A percentile compares a stretch with the other conserved stretches of the same genome.
These are phyloP conservation scores for Wolfiporia cocos DNA, from an alignment of 1,284 basidiomycete species.

Conservation along the genomic window DNA sequence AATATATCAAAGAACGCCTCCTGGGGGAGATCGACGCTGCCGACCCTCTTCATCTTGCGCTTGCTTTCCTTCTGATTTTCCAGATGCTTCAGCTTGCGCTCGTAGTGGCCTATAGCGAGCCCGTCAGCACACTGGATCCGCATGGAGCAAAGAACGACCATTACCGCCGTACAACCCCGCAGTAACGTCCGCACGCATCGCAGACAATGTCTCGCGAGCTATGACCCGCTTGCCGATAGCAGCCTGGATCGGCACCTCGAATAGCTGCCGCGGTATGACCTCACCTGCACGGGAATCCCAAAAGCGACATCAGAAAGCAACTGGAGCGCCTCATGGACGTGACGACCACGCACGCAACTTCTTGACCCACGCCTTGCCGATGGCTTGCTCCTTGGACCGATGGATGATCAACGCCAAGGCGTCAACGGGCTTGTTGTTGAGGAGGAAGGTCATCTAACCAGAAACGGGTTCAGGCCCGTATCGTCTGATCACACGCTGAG, in stretches of 20 bases:
- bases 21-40: conserved; percentile 85
- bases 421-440: conserved; percentile 86
- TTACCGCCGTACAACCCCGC: conserved; percentile 89
- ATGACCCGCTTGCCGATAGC: conserved; percentile 83
- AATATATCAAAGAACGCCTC: conserved; percentile 89
- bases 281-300: conserved; percentile 46
- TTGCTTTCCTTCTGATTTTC: conserved; percentile 93
- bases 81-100: conserved; percentile 89
- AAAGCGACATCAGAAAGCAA: no score
- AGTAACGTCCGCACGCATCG: conserved; percentile 91
- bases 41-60: conserved; percentile 78
- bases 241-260: conserved; percentile 91
- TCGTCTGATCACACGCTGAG: background rate
- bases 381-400: conserved; percentile 59
- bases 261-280: conserved; percentile 89
- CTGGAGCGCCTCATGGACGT: background rate
- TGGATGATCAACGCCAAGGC: conserved; percentile 90
- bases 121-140: conserved; percentile 9
- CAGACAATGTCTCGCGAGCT: conserved; percentile 85
- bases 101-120: conserved; percentile 68
- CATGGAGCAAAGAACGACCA: no score
- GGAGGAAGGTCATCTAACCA: conserved; percentile 70
- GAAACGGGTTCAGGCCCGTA: background rate
- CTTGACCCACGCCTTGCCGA: conserved; percentile 82
- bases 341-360: conserved; percentile 65